Evolutionary conservation across 208 protist genomes (phyloP).

Genomic region (Balamuthia mandrillaris): DNA sequence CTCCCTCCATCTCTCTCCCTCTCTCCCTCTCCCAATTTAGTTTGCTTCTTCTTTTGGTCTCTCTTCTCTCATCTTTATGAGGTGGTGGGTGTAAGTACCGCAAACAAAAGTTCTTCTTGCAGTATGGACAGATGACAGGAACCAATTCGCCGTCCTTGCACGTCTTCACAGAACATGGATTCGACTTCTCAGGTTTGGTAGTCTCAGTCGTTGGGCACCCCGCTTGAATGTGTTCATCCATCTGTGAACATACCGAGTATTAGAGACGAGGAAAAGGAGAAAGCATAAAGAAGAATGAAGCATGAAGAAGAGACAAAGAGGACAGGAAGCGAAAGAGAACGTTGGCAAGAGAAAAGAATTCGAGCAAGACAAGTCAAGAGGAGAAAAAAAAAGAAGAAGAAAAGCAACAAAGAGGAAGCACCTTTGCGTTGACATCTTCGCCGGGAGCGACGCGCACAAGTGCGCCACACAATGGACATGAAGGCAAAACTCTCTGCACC

Average conservation of each 20-base stretch:
- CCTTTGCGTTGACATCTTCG: neutral
- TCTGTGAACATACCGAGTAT: neutral
- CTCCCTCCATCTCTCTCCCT: too few species aligned
- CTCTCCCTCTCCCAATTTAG: too few species aligned
- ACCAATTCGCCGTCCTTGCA: neutral
- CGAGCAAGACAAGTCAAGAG: too few species aligned
- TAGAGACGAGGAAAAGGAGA: neutral
- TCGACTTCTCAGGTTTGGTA: neutral
- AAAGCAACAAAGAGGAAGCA: too few species aligned
- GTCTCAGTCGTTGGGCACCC: neutral
- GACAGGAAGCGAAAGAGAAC: neutral
- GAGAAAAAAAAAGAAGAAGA: too few species aligned
- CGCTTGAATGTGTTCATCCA: neutral
- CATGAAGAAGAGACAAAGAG: too few species aligned
- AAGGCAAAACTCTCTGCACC: too few species aligned
- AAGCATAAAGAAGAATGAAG: neutral
- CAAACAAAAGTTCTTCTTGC: constrained; percentile 17
- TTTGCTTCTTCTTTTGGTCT: too few species aligned
- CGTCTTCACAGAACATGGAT: neutral
- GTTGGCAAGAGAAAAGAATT: neutral
- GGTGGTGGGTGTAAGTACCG: neutral
- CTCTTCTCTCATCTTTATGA: too few species aligned
- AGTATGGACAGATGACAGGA: neutral
- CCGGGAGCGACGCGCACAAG: neutral
- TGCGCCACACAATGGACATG: neutral